Evolutionary conservation across 768 basidiomycete genomes (phyloP), one percentile per base, ranked within the genome.

Genomic region (Pleurotus giganteus): DNA sequence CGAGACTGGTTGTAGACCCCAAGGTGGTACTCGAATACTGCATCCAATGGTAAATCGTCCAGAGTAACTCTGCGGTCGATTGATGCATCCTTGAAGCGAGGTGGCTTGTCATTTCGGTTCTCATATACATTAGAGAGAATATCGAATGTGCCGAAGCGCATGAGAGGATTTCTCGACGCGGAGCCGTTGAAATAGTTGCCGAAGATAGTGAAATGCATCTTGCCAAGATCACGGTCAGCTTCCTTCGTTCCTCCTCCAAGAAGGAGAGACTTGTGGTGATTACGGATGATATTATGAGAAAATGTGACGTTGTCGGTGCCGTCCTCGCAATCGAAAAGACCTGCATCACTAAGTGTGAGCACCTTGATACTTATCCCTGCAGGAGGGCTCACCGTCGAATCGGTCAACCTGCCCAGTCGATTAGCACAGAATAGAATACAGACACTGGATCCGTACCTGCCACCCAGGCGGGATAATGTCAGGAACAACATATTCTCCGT

Each of bases 261-360:
- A 13, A 62, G 41, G 27, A 62, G 49, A 4, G 57, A 62, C 32
- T 60, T 62, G 34, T 60, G 58, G 41, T 62, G 61, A 32, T 62
- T 62, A 5, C 54, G 58, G 23, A 62, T 54, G 37, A 60, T 57
- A 41, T 62, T 57, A 42, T 62, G 61, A 17, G 61, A 62, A 41
- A 62, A 62, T 2, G 61, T 62, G 13, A 62, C 51, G 34, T 62
- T 62, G 54, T 62, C 61, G 24, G 55, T 52, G 6, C 56, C 61
- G 27, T 62, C 61, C 49, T 59, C 60, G 27, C 53, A 56, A 29
- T 61, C 60, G 27, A 61, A 61, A 5, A 61, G 43, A 13, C 60
- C 57, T 54, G 15, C 12, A n/a, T 19, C n/a, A 19, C 7, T 29
- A 53, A 39, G 12, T 4, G 41, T n/a, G 23, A 45, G 15, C 13